These are phyloP conservation scores for Naganishia onofrii DNA, from an alignment of 768 basidiomycete genomes.

Conservation along the genomic window DNA sequence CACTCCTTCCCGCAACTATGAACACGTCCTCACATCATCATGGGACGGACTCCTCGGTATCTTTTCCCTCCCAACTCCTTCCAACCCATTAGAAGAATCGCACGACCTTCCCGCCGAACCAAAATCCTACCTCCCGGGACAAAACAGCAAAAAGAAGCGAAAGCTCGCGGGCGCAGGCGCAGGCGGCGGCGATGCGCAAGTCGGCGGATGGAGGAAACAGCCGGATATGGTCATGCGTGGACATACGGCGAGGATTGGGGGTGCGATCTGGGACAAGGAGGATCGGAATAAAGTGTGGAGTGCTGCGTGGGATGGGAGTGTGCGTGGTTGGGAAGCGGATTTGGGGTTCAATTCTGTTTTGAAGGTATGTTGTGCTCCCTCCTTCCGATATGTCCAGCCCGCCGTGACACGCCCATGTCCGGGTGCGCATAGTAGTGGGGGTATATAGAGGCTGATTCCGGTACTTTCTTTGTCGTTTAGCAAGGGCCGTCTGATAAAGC, in stretches of 20 bases:
- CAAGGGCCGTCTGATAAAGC: slow-evolving; percentile 54
- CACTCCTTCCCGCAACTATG: slow-evolving; percentile 59
- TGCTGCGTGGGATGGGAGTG: slow-evolving; percentile 83
- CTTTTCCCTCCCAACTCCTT: slow-evolving; percentile 56
- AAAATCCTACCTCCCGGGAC: slow-evolving; percentile 44
- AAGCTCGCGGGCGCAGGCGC: slow-evolving; percentile 30
- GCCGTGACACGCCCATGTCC: too few species aligned
- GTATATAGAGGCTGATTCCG: neutral
- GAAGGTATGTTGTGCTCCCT: slow-evolving; percentile 51
- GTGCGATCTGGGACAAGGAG: slow-evolving; percentile 60
- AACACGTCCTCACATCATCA: slow-evolving; percentile 72
- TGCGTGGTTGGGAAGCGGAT: slow-evolving; percentile 82
- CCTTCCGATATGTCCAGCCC: too few species aligned
- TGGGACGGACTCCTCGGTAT: slow-evolving; percentile 85
- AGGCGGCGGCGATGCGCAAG: slow-evolving; percentile 32
- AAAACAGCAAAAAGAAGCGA: slow-evolving; percentile 35
- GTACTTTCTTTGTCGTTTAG: slow-evolving; percentile 30
- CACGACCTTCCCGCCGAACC: slow-evolving; percentile 65
- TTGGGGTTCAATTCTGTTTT: slow-evolving; percentile 56
- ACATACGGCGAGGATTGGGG: slow-evolving; percentile 78
- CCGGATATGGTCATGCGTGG: slow-evolving; percentile 74
- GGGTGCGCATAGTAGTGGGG: neutral
- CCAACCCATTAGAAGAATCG: slow-evolving; percentile 61
- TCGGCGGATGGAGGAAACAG: slow-evolving; percentile 55
- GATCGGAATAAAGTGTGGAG: slow-evolving; percentile 55